phyloP scores from a whole-genome alignment of 768 basidiomycete genomes.

The Lepiota brunneoincarnata region DNA sequence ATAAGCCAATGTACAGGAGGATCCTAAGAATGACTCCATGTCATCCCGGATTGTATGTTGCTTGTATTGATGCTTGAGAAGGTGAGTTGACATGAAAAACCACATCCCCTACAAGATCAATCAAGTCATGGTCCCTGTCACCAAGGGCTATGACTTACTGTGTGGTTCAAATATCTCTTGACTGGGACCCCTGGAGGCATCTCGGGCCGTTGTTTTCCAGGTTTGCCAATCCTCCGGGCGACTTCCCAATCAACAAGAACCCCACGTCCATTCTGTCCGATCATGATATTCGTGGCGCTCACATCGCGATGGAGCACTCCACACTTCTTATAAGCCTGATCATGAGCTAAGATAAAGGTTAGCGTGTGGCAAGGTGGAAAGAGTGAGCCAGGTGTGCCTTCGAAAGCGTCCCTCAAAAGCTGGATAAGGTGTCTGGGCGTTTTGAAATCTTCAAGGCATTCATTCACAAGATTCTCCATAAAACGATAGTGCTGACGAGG shows the following conservation, averaged over 20 bases:
- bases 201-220: background rate
- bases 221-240: background rate
- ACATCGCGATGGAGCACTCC: constrained; percentile 25
- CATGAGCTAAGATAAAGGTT: constrained; percentile 20
- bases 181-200: no score
- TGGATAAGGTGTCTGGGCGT: constrained; percentile 18
- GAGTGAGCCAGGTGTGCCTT: constrained; percentile 13
- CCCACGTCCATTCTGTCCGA: constrained; percentile 12
- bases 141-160: constrained; percentile 14
- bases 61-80: constrained; percentile 18
- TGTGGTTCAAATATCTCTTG: constrained; percentile 8
- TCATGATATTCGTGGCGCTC: constrained; percentile 23
- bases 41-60: constrained; percentile 24
- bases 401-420: constrained; percentile 20
- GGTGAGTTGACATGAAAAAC: constrained; percentile 25
- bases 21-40: constrained; percentile 27
- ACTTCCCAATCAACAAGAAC: constrained; percentile 26
- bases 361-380: background rate
- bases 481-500: constrained; percentile 21
- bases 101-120: constrained; percentile 25
- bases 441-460: constrained; percentile 10
- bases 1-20: no score
- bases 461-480: constrained; percentile 16
- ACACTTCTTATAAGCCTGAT: constrained; percentile 15
- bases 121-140: background rate